phyloP scores from a whole-genome alignment of 345 rosid species.

The Syzygium aromaticum region DNA sequence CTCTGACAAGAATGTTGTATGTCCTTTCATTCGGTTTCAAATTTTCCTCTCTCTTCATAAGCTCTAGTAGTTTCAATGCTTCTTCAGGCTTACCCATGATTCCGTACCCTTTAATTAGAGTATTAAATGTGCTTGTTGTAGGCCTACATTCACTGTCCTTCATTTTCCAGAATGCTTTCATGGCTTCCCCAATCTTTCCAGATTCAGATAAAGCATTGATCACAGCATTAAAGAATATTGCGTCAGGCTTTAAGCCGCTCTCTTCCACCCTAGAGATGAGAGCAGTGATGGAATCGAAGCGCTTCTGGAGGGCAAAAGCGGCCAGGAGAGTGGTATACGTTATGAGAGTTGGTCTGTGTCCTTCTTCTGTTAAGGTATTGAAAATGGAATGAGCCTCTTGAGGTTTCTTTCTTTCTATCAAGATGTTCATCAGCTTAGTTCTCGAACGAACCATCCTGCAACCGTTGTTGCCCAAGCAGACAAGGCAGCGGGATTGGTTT shows the following conservation, averaged over 20 bases:
- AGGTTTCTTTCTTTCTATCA: constrained; percentile 69
- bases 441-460: constrained; percentile 76
- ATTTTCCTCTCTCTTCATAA: constrained; percentile 42
- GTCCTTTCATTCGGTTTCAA: constrained; percentile 72
- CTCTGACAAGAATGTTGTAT: constrained; percentile 65
- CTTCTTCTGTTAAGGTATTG: constrained; percentile 54
- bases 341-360: constrained; percentile 74
- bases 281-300: constrained; percentile 45
- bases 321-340: constrained; percentile 79
- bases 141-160: constrained; percentile 73
- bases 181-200: constrained; percentile 67
- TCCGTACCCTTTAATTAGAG: constrained; percentile 87
- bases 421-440: constrained; percentile 72
- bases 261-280: constrained; percentile 65
- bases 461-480: constrained; percentile 48
- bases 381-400: constrained; percentile 67
- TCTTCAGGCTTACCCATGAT: constrained; percentile 67
- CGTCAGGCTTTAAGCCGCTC: constrained; percentile 67
- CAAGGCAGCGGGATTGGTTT: constrained; percentile 35
- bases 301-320: constrained; percentile 59
- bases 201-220: constrained; percentile 89
- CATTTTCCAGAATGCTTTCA: constrained; percentile 74
- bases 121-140: constrained; percentile 71
- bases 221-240: constrained; percentile 85
- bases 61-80: constrained; percentile 50